Evolutionary conservation across 2,329 filamentous ascomycete species (phyloP), one percentile per base, ranked within the genome.

Genomic region (Pseudogymnoascus sp.): DNA sequence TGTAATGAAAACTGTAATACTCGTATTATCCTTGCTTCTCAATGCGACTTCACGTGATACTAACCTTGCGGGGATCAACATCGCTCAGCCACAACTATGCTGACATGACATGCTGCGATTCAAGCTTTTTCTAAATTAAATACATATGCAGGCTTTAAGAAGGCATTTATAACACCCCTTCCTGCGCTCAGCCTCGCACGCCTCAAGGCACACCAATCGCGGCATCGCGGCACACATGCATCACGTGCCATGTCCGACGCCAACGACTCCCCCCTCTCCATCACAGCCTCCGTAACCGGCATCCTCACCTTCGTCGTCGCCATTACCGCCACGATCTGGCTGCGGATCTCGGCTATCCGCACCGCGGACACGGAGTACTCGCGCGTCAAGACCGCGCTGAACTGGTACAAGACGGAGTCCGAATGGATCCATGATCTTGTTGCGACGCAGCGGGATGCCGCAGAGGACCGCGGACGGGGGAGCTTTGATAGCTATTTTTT

Each of bases 251-350:
- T 55, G 45, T 31, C 55, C 62, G 1, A 36, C 52, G 10, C 39
- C 10, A 66, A 70, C 58, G 77, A 80, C 69, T 76, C 76, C 29
- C 78, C 77, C 4, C 72, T 80, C 25, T 79, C 76, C 48, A 75
- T 77, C 55, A 74, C 74, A 4, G 72, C 78, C 60, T 78, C 74
- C 62, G 65, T 80, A 45, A 71, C 76, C 2, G 77, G 78, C 62
- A 79, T 81, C 42, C 69, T 80, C 27, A 80, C 78, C 5, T 80
- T 80, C 62, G 69, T 79, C 31, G 74, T 77, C n/a, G 78, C 77
- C 45, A 75, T 80, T 48, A 63, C 73, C 0, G 77, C 77, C 1
- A 73, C 77, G 0, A 65, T 72, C n/a, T 80, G 78, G 62, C 77
- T 73, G 4, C 75, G 77, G 35, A 65, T 80, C 55, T 76, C 72